Percentiles rank a stretch among this genome's conserved stretches.
Evolutionary conservation across 306 rosid species (phyloP).

Genomic region (Medicago arabica): DNA sequence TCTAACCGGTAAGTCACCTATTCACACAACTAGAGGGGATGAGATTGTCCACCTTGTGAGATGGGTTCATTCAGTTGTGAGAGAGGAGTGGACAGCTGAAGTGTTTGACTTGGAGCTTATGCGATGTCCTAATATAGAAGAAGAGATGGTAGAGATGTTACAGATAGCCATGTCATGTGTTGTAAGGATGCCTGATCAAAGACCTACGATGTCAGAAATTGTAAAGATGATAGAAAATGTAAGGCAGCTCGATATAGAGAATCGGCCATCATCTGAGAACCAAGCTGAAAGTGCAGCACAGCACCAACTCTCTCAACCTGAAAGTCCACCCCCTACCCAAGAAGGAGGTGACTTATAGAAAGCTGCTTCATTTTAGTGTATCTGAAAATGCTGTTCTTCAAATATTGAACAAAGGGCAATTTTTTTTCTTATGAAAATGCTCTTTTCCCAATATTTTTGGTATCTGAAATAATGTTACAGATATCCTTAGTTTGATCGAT

Average conservation of each 20-base stretch:
- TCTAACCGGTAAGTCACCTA: slow-evolving; percentile 91
- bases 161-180: slow-evolving; percentile 92
- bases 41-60: slow-evolving; percentile 91
- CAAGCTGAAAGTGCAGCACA: slow-evolving; percentile 58
- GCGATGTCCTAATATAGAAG: slow-evolving; percentile 88
- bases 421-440: neutral
- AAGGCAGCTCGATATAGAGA: slow-evolving; percentile 58
- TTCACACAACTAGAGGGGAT: slow-evolving; percentile 78
- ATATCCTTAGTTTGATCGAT: neutral
- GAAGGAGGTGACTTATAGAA: slow-evolving; percentile 16
- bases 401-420: slow-evolving; percentile 44
- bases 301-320: slow-evolving; percentile 12
- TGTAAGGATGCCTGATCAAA: slow-evolving; percentile 79
- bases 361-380: slow-evolving; percentile 39
- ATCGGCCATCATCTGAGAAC: slow-evolving; percentile 51
- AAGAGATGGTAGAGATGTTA: slow-evolving; percentile 95
- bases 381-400: slow-evolving; percentile 32
- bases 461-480: too few species aligned
- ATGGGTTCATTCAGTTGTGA: slow-evolving; percentile 97
- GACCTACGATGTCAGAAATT: slow-evolving; percentile 74
- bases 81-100: slow-evolving; percentile 98
- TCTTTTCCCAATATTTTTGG: neutral
- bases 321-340: slow-evolving; percentile 10
- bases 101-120: slow-evolving; percentile 87
- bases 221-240: slow-evolving; percentile 77